Percentiles rank a stretch among this genome's conserved stretches.
phyloP scores from a whole-genome alignment of 2,329 filamentous ascomycete species.

The Aspergillus melleus region DNA sequence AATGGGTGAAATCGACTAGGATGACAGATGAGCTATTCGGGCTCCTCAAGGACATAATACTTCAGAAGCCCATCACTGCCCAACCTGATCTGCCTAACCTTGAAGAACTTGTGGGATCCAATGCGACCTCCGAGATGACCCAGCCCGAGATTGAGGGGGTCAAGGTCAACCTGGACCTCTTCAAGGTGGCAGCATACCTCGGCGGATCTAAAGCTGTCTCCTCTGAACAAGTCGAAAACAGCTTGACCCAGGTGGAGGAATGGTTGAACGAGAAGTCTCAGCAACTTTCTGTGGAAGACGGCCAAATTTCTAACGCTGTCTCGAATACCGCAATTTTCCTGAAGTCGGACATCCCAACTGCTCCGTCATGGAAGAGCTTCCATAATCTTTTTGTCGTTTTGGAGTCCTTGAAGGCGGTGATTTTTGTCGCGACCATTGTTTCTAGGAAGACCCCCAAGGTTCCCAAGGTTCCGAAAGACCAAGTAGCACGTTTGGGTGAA shows the following conservation, averaged over 20 bases:
- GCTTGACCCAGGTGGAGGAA: constrained; percentile 30
- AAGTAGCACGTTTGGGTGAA: constrained; percentile 29
- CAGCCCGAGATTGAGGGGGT: constrained; percentile 33
- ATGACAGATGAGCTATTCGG: constrained; percentile 38
- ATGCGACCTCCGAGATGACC: constrained; percentile 35
- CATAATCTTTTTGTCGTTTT: constrained; percentile 40
- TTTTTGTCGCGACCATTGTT: constrained; percentile 31
- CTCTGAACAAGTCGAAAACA: constrained; percentile 29
- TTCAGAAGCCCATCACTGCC: constrained; percentile 32
- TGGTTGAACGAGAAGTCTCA: constrained; percentile 31
- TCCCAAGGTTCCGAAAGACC: constrained; percentile 34
- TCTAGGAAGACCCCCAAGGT: constrained; percentile 34
- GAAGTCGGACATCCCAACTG: constrained; percentile 23
- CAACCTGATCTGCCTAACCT: constrained; percentile 29
- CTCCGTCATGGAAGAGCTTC: constrained; percentile 44
- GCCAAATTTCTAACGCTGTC: constrained; percentile 22
- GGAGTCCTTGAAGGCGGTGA: constrained; percentile 43
- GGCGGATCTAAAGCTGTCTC: constrained; percentile 34
- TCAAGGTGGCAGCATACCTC: constrained; percentile 35
- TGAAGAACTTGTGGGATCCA: constrained; percentile 24
- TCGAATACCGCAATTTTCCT: constrained; percentile 27
- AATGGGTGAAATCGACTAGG: constrained; percentile 36
- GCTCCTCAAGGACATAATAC: constrained; percentile 31
- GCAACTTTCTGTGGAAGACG: constrained; percentile 22
- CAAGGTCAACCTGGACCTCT: constrained; percentile 34